Evolutionary conservation across 73 alveolate species (phyloP).

Genomic region (Symbiodinium natans): DNA sequence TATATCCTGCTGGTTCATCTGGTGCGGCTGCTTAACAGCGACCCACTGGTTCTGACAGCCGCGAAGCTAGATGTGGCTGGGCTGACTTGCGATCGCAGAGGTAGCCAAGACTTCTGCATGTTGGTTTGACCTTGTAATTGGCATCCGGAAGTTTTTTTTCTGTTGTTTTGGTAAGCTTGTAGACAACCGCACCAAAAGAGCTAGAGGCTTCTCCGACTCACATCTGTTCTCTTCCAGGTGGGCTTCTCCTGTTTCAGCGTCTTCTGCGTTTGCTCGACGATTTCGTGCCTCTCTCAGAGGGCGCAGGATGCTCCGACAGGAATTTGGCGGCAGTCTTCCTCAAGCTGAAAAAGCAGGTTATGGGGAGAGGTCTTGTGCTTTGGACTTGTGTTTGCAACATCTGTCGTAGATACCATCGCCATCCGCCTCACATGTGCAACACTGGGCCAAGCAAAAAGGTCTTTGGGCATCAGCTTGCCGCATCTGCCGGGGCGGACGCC

Average conservation of each 20-base stretch:
- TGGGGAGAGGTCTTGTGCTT: too few relatives aligned
- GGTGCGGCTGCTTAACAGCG: conserved; percentile 81
- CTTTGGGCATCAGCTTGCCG: conserved; percentile 76
- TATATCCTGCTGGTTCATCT: conserved; percentile 75
- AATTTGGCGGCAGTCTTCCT: too few relatives aligned
- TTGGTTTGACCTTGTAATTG: neutral
- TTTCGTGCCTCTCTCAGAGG: conserved; percentile 1
- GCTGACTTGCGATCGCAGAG: neutral
- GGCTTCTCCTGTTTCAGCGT: conserved; percentile 92
- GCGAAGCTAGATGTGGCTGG: conserved; percentile 27
- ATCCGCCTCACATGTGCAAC: too few relatives aligned
- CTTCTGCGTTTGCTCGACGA: conserved; percentile 78
- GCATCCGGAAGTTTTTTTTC: too few relatives aligned
- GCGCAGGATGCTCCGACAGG: neutral
- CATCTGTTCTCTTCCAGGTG: conserved; percentile 12
- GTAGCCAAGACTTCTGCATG: neutral
- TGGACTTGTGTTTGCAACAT: too few relatives aligned
- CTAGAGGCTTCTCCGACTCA: too few relatives aligned
- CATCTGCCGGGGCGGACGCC: conserved; percentile 4
- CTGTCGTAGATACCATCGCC: too few relatives aligned
- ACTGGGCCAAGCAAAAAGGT: too few relatives aligned
- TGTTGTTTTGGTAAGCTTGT: neutral
- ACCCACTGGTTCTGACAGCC: conserved; percentile 56
- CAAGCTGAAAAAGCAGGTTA: too few relatives aligned
- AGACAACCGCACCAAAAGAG: too few relatives aligned